These are phyloP conservation scores for Trichoderma arundinaceum DNA, from an alignment of 2,329 filamentous ascomycete species.

Conservation along the genomic window DNA sequence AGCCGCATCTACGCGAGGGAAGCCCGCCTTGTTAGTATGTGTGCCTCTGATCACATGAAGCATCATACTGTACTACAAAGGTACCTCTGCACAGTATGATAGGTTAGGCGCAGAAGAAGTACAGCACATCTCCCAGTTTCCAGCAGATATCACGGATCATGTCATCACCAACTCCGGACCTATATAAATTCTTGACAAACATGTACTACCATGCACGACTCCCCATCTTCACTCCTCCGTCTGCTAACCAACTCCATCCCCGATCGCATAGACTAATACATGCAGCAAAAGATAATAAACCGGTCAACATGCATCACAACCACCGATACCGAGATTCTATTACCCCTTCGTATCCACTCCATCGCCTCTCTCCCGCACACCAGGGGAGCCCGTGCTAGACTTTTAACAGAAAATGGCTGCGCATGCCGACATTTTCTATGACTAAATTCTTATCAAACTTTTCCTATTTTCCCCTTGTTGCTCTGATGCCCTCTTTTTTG, in stretches of 20 bases:
- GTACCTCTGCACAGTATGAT: no score
- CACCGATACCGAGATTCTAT: slow-evolving; percentile 30
- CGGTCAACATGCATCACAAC: neutral
- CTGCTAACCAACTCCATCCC: neutral
- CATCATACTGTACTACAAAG: no score
- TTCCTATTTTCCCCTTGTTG: neutral
- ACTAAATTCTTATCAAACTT: slow-evolving; percentile 31
- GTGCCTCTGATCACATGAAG: no score
- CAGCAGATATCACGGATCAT: no score
- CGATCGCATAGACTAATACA: neutral
- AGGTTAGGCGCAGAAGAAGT: no score
- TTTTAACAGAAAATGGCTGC: slow-evolving; percentile 20
- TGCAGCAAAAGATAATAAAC: neutral
- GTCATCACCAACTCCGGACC: no score
- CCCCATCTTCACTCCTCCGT: no score
- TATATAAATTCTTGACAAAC: no score
- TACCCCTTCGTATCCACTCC: slow-evolving; percentile 41
- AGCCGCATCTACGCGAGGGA: no score
- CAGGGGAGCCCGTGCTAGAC: slow-evolving; percentile 1
- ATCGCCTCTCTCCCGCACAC: slow-evolving; percentile 35
- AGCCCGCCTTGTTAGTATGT: no score
- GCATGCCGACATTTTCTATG: slow-evolving; percentile 24
- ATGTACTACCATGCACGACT: neutral
- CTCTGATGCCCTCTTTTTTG: neutral
- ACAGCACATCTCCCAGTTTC: no score